Evolutionary conservation across 176 grass and related monocot genomes (phyloP).

Genomic region (Oryza glaberrima): DNA sequence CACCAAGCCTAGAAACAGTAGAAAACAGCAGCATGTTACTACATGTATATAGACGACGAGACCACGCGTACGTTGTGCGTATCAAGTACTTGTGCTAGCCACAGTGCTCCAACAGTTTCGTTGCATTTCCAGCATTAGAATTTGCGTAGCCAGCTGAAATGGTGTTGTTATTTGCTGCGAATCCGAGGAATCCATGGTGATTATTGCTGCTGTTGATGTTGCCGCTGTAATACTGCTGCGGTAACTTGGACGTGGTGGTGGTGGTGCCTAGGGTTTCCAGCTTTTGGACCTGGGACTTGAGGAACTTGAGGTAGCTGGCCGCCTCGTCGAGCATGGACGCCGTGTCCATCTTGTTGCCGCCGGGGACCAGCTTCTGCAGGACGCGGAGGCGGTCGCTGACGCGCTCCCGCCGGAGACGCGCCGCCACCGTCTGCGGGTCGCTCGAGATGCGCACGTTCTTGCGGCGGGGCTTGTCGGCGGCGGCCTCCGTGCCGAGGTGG

Average conservation of each 20-base stretch:
- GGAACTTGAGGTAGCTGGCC: conserved; percentile 92
- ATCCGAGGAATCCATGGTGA: conserved; percentile 33
- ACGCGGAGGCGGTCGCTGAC: conserved; percentile 74
- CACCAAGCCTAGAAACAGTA: conserved; percentile 23
- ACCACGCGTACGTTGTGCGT: not conserved
- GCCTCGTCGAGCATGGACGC: conserved; percentile 95
- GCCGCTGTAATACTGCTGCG: conserved; percentile 2
- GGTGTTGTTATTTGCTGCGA: conserved; percentile 31
- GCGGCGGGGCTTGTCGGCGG: conserved; percentile 44
- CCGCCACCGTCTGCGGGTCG: conserved; percentile 83
- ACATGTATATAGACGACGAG: conserved; percentile 20
- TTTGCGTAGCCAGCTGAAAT: conserved; percentile 40
- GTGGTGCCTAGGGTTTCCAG: conserved; percentile 72
- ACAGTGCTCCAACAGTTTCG: conserved; percentile 36
- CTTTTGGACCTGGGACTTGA: conserved; percentile 83
- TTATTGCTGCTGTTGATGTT: not conserved
- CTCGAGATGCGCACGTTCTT: conserved; percentile 92
- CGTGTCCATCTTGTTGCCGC: conserved; percentile 92
- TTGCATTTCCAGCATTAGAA: conserved; percentile 34
- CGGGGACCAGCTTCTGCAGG: conserved; percentile 80
- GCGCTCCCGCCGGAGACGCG: conserved; percentile 76
- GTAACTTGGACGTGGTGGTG: conserved; percentile 21
- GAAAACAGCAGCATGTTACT: conserved; percentile 29
- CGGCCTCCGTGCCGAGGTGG: conserved; percentile 45
- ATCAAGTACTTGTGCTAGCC: not conserved